phyloP scores from a whole-genome alignment of 1,284 basidiomycete genomes.

The Trametes sp. region DNA sequence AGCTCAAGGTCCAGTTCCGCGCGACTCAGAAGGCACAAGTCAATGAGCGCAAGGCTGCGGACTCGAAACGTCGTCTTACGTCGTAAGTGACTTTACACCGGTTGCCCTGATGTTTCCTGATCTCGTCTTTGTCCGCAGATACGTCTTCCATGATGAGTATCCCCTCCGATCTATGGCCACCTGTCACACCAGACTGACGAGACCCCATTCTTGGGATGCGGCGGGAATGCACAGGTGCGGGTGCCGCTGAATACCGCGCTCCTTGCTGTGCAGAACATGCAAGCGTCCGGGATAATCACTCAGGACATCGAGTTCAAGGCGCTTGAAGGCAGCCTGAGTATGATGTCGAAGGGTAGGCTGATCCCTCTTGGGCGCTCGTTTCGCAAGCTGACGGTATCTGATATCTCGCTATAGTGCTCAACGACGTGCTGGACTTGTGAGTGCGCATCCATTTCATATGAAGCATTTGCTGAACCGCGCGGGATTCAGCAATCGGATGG shows the following conservation, averaged over 20 bases:
- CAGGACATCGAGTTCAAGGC: slow-evolving; percentile 85
- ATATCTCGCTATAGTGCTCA: slow-evolving; percentile 63
- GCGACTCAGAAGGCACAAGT: slow-evolving; percentile 87
- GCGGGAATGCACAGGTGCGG: slow-evolving; percentile 67
- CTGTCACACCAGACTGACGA: slow-evolving; percentile 29
- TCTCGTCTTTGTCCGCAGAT: slow-evolving; percentile 48
- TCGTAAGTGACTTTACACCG: slow-evolving; percentile 53
- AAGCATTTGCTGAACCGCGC: no score
- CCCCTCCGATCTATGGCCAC: background rate
- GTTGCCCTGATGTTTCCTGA: background rate
- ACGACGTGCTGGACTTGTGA: slow-evolving; percentile 88
- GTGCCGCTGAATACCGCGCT: slow-evolving; percentile 92
- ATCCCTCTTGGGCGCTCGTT: background rate
- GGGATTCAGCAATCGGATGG: slow-evolving; percentile 77
- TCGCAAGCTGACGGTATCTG: background rate
- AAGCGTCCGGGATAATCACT: slow-evolving; percentile 69
- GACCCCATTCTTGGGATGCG: no score
- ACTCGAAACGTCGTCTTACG: slow-evolving; percentile 83
- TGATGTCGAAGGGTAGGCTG: slow-evolving; percentile 84
- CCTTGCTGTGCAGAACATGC: slow-evolving; percentile 90
- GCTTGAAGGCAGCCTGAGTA: slow-evolving; percentile 81
- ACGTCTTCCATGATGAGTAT: slow-evolving; percentile 78
- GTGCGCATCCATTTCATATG: no score
- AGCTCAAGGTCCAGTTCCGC: slow-evolving; percentile 80
- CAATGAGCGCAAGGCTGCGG: slow-evolving; percentile 81